Percentiles rank a stretch among this genome's conserved stretches.
Conservation (phyloP, 208 protist species). For the Jaenimonas drosophilae region DNA sequence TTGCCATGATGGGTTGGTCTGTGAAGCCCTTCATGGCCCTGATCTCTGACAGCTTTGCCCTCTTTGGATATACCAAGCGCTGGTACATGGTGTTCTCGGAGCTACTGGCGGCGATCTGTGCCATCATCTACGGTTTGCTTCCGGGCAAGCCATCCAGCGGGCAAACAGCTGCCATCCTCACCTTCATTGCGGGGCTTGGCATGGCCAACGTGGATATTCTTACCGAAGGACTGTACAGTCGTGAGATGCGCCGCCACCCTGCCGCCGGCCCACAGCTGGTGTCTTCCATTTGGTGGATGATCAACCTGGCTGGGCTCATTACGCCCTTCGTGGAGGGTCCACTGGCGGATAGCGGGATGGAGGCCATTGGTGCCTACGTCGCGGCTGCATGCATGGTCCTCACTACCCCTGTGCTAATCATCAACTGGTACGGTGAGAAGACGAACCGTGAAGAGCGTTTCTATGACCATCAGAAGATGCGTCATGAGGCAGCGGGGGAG, state of each 20-base stretch:
- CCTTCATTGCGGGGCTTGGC: conserved; percentile 40
- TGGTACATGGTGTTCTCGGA: conserved; percentile 56
- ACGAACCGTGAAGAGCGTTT: conserved; percentile 41
- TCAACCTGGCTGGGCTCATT: conserved; percentile 33
- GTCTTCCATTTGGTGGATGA: conserved; percentile 54
- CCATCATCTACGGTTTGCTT: conserved; percentile 30
- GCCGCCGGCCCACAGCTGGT: conserved; percentile 34
- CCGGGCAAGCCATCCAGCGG: too few relatives aligned
- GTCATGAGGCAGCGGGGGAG: conserved; percentile 5
- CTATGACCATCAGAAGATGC: too few relatives aligned
- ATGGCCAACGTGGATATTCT: conserved; percentile 71
- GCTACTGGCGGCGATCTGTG: conserved; percentile 22
- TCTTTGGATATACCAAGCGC: conserved; percentile 67
- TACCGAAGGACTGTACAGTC: conserved; percentile 69
- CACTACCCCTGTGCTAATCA: conserved; percentile 31
- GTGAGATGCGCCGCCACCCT: conserved; percentile 39
- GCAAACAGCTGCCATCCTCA: too few relatives aligned
- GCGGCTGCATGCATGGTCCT: conserved; percentile 45
- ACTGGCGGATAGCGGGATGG: conserved; percentile 30
- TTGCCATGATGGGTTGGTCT: conserved; percentile 40
- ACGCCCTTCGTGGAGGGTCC: conserved; percentile 35
- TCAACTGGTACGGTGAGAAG: conserved; percentile 65
- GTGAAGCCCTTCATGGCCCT: conserved; percentile 54
- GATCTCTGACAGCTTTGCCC: conserved; percentile 46
- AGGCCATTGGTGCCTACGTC: conserved; percentile 39